A percentile compares a stretch with the other conserved stretches of the same genome.
phyloP scores from a whole-genome alignment of 148 eudicot genomes.

The Cornus kousa region DNA sequence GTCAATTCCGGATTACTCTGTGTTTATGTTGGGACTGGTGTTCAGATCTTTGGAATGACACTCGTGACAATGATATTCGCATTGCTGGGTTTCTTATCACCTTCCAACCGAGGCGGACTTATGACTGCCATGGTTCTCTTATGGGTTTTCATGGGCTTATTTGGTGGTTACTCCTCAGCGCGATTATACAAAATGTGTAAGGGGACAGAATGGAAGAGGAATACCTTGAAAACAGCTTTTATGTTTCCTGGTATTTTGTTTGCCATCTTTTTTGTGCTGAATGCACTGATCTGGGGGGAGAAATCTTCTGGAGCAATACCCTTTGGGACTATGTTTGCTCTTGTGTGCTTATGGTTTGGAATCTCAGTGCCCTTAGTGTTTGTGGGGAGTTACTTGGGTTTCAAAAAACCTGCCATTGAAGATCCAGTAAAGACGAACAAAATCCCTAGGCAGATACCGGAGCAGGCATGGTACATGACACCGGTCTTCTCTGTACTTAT shows the following conservation, averaged over 20 bases:
- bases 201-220: slow-evolving; percentile 19
- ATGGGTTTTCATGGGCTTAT: slow-evolving; percentile 44
- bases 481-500: slow-evolving; percentile 33
- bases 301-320: slow-evolving; percentile 21
- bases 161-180: slow-evolving; percentile 37
- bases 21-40: slow-evolving; percentile 41
- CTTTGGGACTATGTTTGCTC: slow-evolving; percentile 22
- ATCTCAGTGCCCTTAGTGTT: slow-evolving; percentile 38
- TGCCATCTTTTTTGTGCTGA: slow-evolving; percentile 10
- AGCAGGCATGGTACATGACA: slow-evolving; percentile 40
- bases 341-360: slow-evolving; percentile 21
- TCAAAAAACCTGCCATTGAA: slow-evolving; percentile 24
- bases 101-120: slow-evolving; percentile 41
- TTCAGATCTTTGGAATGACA: slow-evolving; percentile 37
- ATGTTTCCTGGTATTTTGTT: slow-evolving; percentile 18
- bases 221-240: slow-evolving; percentile 15
- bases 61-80: slow-evolving; percentile 42
- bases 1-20: slow-evolving; percentile 28
- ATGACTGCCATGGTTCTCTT: slow-evolving; percentile 45
- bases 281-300: slow-evolving; percentile 17
- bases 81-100: slow-evolving; percentile 36
- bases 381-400: slow-evolving; percentile 39
- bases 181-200: slow-evolving; percentile 30
- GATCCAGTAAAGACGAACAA: slow-evolving; percentile 37
- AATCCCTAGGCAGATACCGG: slow-evolving; percentile 40